Base-by-base conservation (phyloP, 2,329 filamentous ascomycete species). In the Coniosporium tulheliwenetii region DNA sequence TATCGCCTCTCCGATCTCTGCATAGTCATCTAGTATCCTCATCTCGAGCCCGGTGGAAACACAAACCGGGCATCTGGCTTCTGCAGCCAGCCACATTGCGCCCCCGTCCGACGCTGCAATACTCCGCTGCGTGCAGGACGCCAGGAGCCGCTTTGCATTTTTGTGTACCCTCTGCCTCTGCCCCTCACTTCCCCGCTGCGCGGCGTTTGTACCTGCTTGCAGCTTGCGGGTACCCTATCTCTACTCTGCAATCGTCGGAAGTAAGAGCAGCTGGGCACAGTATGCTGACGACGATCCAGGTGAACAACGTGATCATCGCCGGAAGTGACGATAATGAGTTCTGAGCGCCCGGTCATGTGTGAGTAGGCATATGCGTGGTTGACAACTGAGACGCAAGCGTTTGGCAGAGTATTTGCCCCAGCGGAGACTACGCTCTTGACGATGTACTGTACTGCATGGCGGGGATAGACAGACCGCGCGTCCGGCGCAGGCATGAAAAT, bases 221-320 rank as follows among this genome's bases (percentile, higher is more conserved):
- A 33, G 10, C 32, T 10, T 8, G 10, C 32, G 32, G 10, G 32
- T 33, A 10, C 8, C 32, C 10, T 33, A 10, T 5, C 10, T 33
- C 32, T 12, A 12, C 13, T 33, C 10, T 33, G 8, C 8, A 8
- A 33, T 3, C 4, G 10, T 10, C 8, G 32, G 32, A 33, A 8
- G 13, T 3, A 5, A 12, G 8, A 33, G n/a, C 8, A 8, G 8
- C 32, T 10, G 32, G 10, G 32, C 19, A 26, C 7, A 26, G 19
- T 26, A 7, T 3, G 19, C 19, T 26, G 19, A 26, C 19, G 2
- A n/a, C 36, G 10, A 14, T 13, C 44, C 53, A 75, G 68, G 73
- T 79, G 59, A 94, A 95, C 71, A 93, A 94, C 61, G 87, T 95
- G 48, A 94, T 95, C 61, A 79, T 95, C 53, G 77, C 85, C 44